Evolutionary conservation across 768 basidiomycete genomes (phyloP), one percentile per base, ranked within the genome.

Genomic region (Tephrocybe sp.): DNA sequence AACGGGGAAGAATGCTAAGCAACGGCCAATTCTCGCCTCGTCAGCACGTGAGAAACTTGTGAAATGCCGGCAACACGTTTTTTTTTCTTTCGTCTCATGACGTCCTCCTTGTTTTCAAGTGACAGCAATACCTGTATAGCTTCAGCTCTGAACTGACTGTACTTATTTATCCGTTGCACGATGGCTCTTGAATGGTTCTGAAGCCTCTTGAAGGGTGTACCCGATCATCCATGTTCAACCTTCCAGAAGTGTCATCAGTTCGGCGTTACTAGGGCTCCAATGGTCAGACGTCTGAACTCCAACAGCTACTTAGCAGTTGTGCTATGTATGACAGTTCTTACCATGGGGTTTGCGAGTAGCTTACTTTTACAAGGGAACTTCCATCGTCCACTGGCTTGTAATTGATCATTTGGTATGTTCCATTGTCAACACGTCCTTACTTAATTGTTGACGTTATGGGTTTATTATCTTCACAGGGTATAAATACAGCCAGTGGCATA

Each of bases 21-120:
- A 58, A 58, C 57, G 57, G 57, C 39, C 47, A 50, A 15, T 42
- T 43, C 53, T 55, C 11, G 34, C 53, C 56, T 48, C 32, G 39
- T 48, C 25, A 47, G 40, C 53, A 52, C 57, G 57, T 58, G 57
- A 53, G 55, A 57, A 50, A 36, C 24, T 23, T n/a, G n/a, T n/a
- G 6, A 43, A 43, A 43, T 21, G 37, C n/a, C 12, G 37, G 14
- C 25, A 24, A n/a, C 50, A 51, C 50, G 50, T 51, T 51, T 51
- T 53, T 52, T 51, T 52, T 23, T 20, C 7, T 23, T 3, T 23
- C 6, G 12, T 40, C 21, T 32, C 36, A n/a, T 28, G 25, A 39
- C 21, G 7, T 23, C 18, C 24, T 20, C 34, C 15, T 34, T 23
- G 15, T 12, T 36, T 36, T n/a, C 7, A 4, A 36, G 8, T 36